Conservation (phyloP, 176 grass and related monocot species). For the Aegilops speltoides region DNA sequence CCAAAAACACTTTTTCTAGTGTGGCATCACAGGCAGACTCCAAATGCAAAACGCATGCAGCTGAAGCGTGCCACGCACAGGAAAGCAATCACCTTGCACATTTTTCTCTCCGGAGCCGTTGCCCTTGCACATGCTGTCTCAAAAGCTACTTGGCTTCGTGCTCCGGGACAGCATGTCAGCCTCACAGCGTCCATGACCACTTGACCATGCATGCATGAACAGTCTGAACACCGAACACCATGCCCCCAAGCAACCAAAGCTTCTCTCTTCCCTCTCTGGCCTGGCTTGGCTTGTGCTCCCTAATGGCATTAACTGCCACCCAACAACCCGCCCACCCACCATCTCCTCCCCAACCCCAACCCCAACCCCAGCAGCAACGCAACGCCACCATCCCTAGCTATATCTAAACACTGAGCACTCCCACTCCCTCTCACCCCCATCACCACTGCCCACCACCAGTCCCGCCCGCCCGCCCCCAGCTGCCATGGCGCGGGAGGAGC, state of each 20-base stretch:
- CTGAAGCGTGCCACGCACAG: not conserved
- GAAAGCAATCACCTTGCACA: not conserved
- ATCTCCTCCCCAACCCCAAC: slow-evolving; percentile 34
- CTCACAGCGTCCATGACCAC: not conserved
- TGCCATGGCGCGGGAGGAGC: slow-evolving; percentile 70
- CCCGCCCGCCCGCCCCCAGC: not conserved
- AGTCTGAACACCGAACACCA: not conserved
- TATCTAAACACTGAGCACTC: slow-evolving; percentile 25
- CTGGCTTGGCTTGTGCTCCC: not conserved
- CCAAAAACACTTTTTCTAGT: too few relatives aligned
- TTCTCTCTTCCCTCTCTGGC: slow-evolving; percentile 2
- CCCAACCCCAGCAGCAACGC: not conserved
- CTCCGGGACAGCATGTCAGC: not conserved
- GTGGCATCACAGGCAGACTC: too few relatives aligned
- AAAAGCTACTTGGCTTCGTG: not conserved
- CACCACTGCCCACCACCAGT: not conserved
- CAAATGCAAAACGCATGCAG: not conserved
- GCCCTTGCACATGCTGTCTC: not conserved
- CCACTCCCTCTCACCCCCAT: not conserved
- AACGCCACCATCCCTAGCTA: not conserved
- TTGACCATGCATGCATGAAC: not conserved
- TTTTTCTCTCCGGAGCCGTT: not conserved
- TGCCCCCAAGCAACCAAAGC: not conserved
- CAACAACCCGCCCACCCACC: slow-evolving; percentile 34
- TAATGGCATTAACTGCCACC: slow-evolving; percentile 62